Percentiles rank a stretch among this genome's conserved stretches.
Conservation (phyloP, 169 alveolate species). For the Plasmodium adleri region DNA sequence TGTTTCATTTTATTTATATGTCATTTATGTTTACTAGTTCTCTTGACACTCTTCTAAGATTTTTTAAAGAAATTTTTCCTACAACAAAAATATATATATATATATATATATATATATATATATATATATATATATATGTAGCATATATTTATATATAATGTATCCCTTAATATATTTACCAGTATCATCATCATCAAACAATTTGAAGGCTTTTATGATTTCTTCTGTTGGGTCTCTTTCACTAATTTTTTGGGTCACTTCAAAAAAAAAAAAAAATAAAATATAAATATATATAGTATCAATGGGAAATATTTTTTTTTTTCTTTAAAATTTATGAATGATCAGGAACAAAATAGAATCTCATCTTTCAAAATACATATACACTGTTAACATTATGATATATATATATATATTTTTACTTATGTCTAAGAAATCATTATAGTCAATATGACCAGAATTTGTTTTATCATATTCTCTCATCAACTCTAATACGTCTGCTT, state of each 20-base stretch:
- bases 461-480: constrained; percentile 92
- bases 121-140: background rate
- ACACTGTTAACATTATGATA: too few relatives aligned
- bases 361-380: too few relatives aligned
- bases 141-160: too few relatives aligned
- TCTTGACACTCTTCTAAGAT: constrained; percentile 95
- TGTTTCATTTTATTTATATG: background rate
- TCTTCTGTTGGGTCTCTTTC: constrained; percentile 98
- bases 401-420: constrained; percentile 73
- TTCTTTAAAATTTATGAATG: background rate
- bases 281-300: background rate
- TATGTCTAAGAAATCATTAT: constrained; percentile 87
- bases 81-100: constrained; percentile 4
- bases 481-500: constrained; percentile 93
- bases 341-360: too few relatives aligned
- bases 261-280: constrained; percentile 2
- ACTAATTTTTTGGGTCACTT: constrained; percentile 91
- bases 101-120: background rate
- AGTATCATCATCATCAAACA: constrained; percentile 96
- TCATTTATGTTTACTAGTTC: constrained; percentile 87
- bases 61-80: constrained; percentile 94
- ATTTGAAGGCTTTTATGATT: constrained; percentile 94
- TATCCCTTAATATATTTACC: constrained; percentile 75
- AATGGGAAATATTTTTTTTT: constrained; percentile 23
- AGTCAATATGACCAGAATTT: constrained; percentile 87